A percentile compares a stretch with the other conserved stretches of the same genome.
These are phyloP conservation scores for Balamuthia mandrillaris DNA, from an alignment of 208 protist species.

Conservation along the genomic window DNA sequence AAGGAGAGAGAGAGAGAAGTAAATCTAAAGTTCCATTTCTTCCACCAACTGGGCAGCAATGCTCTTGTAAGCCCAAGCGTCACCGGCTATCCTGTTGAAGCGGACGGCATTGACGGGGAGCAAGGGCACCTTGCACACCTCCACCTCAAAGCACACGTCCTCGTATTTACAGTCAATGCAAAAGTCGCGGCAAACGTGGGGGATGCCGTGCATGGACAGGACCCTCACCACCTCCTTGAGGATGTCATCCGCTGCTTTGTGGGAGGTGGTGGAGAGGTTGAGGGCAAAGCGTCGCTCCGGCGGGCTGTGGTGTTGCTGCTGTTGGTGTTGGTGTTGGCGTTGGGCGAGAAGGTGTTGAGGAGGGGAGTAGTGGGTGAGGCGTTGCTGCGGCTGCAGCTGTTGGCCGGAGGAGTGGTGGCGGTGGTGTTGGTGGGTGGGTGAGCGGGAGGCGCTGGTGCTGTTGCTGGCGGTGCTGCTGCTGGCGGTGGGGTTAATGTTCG, in stretches of 20 bases:
- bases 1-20: not conserved
- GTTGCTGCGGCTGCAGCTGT: no score
- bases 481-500: not conserved
- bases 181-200: conserved; percentile 29
- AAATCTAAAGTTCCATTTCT: conserved; percentile 17
- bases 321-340: no score
- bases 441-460: conserved; percentile 57
- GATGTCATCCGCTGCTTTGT: conserved; percentile 46
- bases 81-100: conserved; percentile 63
- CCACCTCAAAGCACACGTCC: conserved; percentile 43
- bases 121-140: conserved; percentile 63
- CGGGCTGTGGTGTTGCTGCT: conserved; percentile 13
- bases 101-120: conserved; percentile 58
- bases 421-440: no score
- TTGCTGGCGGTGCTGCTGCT: conserved; percentile 56
- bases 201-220: conserved; percentile 2
- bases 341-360: no score
- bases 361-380: no score
- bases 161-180: conserved; percentile 38
- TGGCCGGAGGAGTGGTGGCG: no score
- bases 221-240: conserved; percentile 50
- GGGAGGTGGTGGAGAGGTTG: conserved; percentile 60
- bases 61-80: conserved; percentile 58
- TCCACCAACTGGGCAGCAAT: not conserved
- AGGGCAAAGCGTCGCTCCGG: conserved; percentile 58